Base-by-base conservation (phyloP, 768 basidiomycete genomes). In the Naganishia friedmannii region DNA sequence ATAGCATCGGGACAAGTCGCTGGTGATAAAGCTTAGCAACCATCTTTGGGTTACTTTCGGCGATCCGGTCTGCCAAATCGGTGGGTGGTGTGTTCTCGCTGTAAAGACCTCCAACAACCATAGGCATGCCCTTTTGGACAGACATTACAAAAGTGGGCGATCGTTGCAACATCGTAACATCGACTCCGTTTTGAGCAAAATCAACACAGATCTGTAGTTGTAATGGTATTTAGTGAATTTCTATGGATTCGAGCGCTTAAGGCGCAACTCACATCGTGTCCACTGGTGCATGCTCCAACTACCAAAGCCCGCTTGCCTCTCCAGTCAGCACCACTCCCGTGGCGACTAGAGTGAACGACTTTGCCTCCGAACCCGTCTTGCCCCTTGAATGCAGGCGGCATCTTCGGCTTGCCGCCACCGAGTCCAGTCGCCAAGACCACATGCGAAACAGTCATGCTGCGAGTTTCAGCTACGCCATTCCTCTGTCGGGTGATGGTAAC, bases 391-490 rank as follows among this genome's bases (percentile, higher is more conserved):
- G 75, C 71, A 1, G 75, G 56, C 0, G 87, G 87, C 29, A 85
- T 81, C 54, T 82, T 83, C 0, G 84, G 83, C 37, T 75, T 78
- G 32, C 83, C 84, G 23, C 86, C 85, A 0, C 82, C 83, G 53
- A 86, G 80, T 0, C 88, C 88, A 10, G 86, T 84, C 8, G 87
- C 86, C 54, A 88, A 84, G 10, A 88, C 82, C 26, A 89, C 73
- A 74, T 88, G 86, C 1, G 67, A 67, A 32, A 77, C 74, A 21
- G 55, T 73, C 70, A 87, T 78, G 26, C 73, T 68, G 70, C 85
- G 77, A 56, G 83, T 74, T 65, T 77, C 71, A 23, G 26, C 45
- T 23, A 63, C 34, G 12, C 75, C 74, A 34, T 73, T 66, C 42
- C 42, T 17, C 28, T 34, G 54, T 32, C 75, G 72, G 60, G 60